Evolutionary conservation across 768 basidiomycete genomes (phyloP).

Genomic region (Rhizopogon vulgaris): DNA sequence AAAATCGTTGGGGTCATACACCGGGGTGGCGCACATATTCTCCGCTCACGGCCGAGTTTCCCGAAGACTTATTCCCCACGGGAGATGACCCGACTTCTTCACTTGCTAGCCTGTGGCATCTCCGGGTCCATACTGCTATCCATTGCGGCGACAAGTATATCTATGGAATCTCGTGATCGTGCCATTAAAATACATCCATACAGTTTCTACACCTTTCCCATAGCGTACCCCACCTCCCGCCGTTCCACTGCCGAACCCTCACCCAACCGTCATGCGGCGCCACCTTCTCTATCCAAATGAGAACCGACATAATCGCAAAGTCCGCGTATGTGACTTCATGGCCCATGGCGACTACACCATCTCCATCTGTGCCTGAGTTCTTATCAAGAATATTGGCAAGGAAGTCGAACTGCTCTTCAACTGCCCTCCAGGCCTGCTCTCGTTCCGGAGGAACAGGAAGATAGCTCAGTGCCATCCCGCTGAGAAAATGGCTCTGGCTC

Average conservation of each 20-base stretch:
- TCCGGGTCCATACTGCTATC: no score
- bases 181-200: slow-evolving; percentile 57
- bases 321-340: slow-evolving; percentile 66
- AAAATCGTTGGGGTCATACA: no score
- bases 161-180: no score
- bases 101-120: no score
- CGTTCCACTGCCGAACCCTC: slow-evolving; percentile 62
- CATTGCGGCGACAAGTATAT: no score
- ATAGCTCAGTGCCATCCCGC: slow-evolving; percentile 9
- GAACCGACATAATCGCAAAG: slow-evolving; percentile 63
- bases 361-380: slow-evolving; percentile 52
- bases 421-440: slow-evolving; percentile 60
- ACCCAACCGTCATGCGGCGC: slow-evolving; percentile 72
- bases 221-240: slow-evolving; percentile 59
- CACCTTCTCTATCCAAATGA: slow-evolving; percentile 71
- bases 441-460: slow-evolving; percentile 36
- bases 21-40: no score
- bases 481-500: slow-evolving; percentile 45
- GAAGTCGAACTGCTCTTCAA: slow-evolving; percentile 62
- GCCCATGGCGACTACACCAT: slow-evolving; percentile 61
- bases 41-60: no score
- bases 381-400: slow-evolving; percentile 62
- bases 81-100: no score
- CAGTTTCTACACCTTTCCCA: slow-evolving; percentile 56
- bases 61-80: no score